Base-by-base conservation (phyloP, 2,329 filamentous ascomycete genomes). In the Sphaceloma murrayae region DNA sequence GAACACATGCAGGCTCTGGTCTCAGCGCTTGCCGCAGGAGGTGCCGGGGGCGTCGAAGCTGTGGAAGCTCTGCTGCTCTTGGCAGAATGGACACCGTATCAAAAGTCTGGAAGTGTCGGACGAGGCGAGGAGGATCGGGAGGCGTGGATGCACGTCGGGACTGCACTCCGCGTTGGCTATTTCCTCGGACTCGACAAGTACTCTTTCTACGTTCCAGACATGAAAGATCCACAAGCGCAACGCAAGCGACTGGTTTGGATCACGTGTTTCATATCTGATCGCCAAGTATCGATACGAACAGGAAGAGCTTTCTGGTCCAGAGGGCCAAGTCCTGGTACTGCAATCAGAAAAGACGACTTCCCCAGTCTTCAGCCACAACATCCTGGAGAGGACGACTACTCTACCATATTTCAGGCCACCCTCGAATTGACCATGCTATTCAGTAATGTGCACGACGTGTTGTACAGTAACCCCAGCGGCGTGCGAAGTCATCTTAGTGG, bases 91-190 rank as follows among this genome's bases (percentile, higher is more conserved):
- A 79, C 78, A 5, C 78, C 79, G 0, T 80, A 82, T 49, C 71
- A 71, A 2, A 66, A 72, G 24, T 74, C 75, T 21, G 76, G 76
- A 22, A 69, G 74, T 18, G 77, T 85, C 14, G 81, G 80, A 0
- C 72, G 80, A 45, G 81, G 81, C 6, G 80, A 85, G 57, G 81
- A 85, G 56, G 80, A 85, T 53, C 73, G 81, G 33, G 79, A 81
- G 21, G 79, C 80, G 0, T 85, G 81, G 81, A 85, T 85, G 80
- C 77, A 84, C 53, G 78, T 84, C 4, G 81, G 81, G 1, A 71
- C 80, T 14, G 81, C 81, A 2, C 62, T 85, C 5, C 72, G 81
- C 5, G 73, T 82, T 2, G 80, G 75, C 0, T 85, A 85, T 56
- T 81, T 81, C 40, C 73, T 84, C 11, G 76, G 77, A 1, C 66